Evolutionary conservation across 352 stramenopile species (phyloP).

Genomic region (Phytophthora fragariae): DNA sequence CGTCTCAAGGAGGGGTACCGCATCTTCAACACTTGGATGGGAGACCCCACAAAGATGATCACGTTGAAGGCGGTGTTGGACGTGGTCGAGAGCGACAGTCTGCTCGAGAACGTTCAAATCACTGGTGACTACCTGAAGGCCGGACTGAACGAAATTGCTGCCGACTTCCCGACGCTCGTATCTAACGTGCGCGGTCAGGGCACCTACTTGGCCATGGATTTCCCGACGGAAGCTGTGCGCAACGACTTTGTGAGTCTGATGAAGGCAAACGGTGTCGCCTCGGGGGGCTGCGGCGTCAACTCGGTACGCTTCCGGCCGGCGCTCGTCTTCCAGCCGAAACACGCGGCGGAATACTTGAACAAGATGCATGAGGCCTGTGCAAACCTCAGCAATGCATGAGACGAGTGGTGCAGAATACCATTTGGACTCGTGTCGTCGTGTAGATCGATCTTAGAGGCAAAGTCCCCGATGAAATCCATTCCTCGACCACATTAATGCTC

Average conservation of each 20-base stretch:
- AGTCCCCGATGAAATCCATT: conserved; percentile 13
- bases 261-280: conserved; percentile 66
- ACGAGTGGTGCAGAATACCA: not conserved
- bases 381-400: conserved; percentile 26
- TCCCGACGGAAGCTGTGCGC: conserved; percentile 65
- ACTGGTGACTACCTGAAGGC: conserved; percentile 73
- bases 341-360: conserved; percentile 77
- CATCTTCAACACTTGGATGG: conserved; percentile 93
- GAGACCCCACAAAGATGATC: conserved; percentile 88
- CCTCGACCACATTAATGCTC: not conserved
- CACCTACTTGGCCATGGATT: conserved; percentile 84
- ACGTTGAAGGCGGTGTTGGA: conserved; percentile 79
- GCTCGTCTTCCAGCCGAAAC: conserved; percentile 80
- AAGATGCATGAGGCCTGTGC: conserved; percentile 70
- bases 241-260: conserved; percentile 72
- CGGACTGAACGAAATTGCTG: conserved; percentile 55
- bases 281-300: conserved; percentile 70
- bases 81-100: conserved; percentile 57
- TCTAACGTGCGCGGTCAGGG: conserved; percentile 80
- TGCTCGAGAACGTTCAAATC: conserved; percentile 81
- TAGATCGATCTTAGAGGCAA: conserved; percentile 34
- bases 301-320: conserved; percentile 82
- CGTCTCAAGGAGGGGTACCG: conserved; percentile 75
- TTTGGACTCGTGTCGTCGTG: not conserved
- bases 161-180: conserved; percentile 64